A percentile compares a stretch with the other conserved stretches of the same genome.
phyloP scores from a whole-genome alignment of 2,329 filamentous ascomycete species.

The Xylariaceae sp. region DNA sequence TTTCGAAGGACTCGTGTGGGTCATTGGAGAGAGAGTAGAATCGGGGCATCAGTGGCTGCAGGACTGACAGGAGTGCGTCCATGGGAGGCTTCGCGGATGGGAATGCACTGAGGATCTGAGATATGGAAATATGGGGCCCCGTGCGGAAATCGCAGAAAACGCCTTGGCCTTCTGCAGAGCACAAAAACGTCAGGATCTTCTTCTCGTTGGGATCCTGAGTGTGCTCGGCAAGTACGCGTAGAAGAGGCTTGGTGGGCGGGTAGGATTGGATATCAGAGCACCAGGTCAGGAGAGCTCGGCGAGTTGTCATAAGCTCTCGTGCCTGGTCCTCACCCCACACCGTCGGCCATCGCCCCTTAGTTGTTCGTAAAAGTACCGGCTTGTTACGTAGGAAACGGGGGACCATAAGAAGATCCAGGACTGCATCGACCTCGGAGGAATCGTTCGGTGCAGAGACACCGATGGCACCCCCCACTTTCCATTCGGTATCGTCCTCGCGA shows the following conservation, averaged over 20 bases:
- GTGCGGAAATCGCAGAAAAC: conserved; percentile 93
- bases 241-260: conserved; percentile 80
- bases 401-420: conserved; percentile 77
- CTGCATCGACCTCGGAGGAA: conserved; percentile 68
- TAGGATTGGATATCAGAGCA: conserved; percentile 92
- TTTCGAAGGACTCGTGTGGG: conserved; percentile 70
- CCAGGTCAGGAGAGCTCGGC: conserved; percentile 91
- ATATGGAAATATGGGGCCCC: conserved; percentile 77
- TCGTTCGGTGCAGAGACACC: conserved; percentile 90
- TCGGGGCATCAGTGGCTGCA: conserved; percentile 89
- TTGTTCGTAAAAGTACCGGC: conserved; percentile 74
- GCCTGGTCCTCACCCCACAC: conserved; percentile 92
- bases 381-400: conserved; percentile 81
- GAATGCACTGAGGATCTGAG: conserved; percentile 86
- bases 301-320: conserved; percentile 82
- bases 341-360: conserved; percentile 85
- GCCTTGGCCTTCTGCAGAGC: conserved; percentile 84
- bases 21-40: conserved; percentile 99
- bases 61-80: conserved; percentile 71
- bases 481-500: conserved; percentile 77
- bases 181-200: conserved; percentile 82
- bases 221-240: conserved; percentile 82
- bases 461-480: conserved; percentile 94
- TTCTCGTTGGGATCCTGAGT: conserved; percentile 76
- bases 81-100: conserved; percentile 86